Base-by-base conservation (phyloP, 331 rosid genomes). In the Malus hybrid region DNA sequence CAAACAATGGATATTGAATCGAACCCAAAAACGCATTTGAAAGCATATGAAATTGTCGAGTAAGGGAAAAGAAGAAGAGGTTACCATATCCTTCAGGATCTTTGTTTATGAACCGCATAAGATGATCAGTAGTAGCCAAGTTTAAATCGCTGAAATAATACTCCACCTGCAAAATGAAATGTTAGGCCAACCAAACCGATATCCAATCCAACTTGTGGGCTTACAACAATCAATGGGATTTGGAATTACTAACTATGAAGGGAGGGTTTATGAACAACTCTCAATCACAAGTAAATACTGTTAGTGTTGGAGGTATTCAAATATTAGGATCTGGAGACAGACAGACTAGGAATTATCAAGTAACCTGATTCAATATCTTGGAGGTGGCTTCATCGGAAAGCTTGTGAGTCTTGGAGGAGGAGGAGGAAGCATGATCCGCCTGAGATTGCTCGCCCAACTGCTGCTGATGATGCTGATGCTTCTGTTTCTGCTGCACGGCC, bases 141-240 rank as follows among this genome's bases (percentile, higher is more conserved):
- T 94, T 94, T 70, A 94, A 77, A 80, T 94, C 97, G 71, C 99
- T 94, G 87, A 94, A 92, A 86, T 94, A 94, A 85, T 94, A 94
- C 83, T 94, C 99, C 91, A 94, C 99, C 99, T 92, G 85, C 82
- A 88, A 77, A 71, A 50, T 16, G 56, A 18, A 16, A 72, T 56
- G 63, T 70, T 26, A 71, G 69, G 46, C 24, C 65, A 56, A 74
- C 20, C 32, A 15, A 68, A 36, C 44, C 44, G 44, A 36, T 9
- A 8, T 56, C 78, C 50, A 72, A 66, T 33, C 10, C 70, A 66
- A 66, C 48, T 5, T 29, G 22, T 4, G 6, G 39, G 15, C 11
- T 63, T 3, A 16, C 1, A 11, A 32, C 46, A 50, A 50, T 50
- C 22, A 64, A 14, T n/a, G 15, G 42, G 2, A 33, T 32, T 66